A percentile compares a stretch with the other conserved stretches of the same genome.
phyloP scores from a whole-genome alignment of 164 flowering plant genomes.

The Umbellularia californica region DNA sequence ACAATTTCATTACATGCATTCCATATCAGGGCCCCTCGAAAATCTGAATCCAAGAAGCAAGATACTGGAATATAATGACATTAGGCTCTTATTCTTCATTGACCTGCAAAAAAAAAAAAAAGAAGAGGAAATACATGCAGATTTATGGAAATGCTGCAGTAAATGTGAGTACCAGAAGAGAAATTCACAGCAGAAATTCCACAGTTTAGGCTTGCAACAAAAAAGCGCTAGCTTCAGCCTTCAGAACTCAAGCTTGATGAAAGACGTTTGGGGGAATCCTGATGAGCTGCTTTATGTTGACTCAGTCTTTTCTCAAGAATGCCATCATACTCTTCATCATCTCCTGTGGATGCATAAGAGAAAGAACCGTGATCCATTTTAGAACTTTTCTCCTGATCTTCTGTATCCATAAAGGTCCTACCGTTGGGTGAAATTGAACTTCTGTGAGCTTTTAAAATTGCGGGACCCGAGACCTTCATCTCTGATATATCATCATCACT shows the following conservation, averaged over 20 bases:
- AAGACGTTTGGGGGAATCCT: conserved; percentile 3
- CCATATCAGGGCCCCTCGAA: conserved; percentile 20
- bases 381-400: conserved; percentile 10
- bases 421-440: neutral
- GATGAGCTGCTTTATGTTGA: conserved; percentile 7
- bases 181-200: conserved; percentile 16
- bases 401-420: neutral
- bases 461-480: neutral
- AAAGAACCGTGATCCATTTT: conserved; percentile 9
- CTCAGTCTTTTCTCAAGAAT: conserved; percentile 7
- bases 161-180: conserved; percentile 24
- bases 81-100: conserved; percentile 22
- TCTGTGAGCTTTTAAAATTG: neutral
- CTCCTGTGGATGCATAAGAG: conserved; percentile 14
- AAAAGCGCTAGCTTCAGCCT: conserved; percentile 12
- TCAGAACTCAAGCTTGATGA: conserved; percentile 10
- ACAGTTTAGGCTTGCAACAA: conserved; percentile 5
- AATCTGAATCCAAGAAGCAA: conserved; percentile 16
- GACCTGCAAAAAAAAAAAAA: conserved; percentile 51
- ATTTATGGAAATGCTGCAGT: conserved; percentile 21
- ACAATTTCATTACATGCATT: conserved; percentile 41
- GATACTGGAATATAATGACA: conserved; percentile 12
- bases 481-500: neutral
- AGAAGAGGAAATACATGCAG: conserved; percentile 18
- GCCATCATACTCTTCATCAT: conserved; percentile 6